Base-by-base conservation (phyloP, 768 basidiomycete genomes). In the Daedaleopsis sinensis region DNA sequence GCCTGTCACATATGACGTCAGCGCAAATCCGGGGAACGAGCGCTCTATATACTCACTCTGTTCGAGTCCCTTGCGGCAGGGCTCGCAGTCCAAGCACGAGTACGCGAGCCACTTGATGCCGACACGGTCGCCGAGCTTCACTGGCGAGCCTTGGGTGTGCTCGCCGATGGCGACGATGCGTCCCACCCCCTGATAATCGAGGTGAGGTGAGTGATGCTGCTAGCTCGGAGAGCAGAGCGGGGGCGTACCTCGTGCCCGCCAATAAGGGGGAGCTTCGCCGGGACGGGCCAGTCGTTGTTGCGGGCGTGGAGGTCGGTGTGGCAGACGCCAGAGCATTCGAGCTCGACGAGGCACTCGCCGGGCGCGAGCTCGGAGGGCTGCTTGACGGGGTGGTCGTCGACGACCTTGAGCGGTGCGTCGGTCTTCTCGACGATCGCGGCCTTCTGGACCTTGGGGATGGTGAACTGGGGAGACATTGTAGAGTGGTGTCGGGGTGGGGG, bases 31-130 rank as follows among this genome's bases (percentile, higher is more conserved):
- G 21, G 7, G 19, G 21, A 10, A 55, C 16, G 16, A 42, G 19
- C 10, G 15, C 23, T 6, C 23, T 52, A 32, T 52, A n/a, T 66
- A 58, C 82, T n/a, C 51, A 88, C 89, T 82, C 76, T 90, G 87
- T 65, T 94, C 93, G 54, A 80, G 76, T n/a, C 90, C 91, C 57
- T 87, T 84, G 51, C 85, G 79, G 73, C 93, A 96, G 55, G 81
- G 80, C 72, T 91, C 89, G 72, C 92, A 95, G 61, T 87, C 77
- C 13, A 88, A 77, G 70, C 93, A 93, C 59, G 83, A 86, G 69
- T 88, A 80, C 1, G 89, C 89, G 15, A 90, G 76, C 88, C 88
- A 90, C 72, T 94, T 94, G 76, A 94, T 84, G 5, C 93, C 93
- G 47, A 94, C 91, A 13, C 89, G 82, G 56, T 93, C 86, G 19